These are phyloP conservation scores for Houttuynia cordata DNA, from an alignment of 164 flowering plant genomes.

Conservation along the genomic window DNA sequence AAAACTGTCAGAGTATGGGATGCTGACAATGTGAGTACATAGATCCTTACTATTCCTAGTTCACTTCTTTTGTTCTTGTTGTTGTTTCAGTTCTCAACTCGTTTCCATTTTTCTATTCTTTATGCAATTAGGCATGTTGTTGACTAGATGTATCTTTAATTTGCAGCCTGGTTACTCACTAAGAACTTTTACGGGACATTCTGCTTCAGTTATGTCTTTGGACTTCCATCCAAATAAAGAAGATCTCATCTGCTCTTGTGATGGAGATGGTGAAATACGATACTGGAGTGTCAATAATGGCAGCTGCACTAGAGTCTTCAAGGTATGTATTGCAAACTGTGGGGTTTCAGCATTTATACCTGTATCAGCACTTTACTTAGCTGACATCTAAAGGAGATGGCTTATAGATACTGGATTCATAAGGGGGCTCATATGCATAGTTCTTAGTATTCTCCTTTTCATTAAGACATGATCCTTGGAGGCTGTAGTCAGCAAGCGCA, in stretches of 20 bases:
- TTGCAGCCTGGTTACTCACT: slow-evolving; percentile 64
- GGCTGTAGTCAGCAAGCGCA: too few species aligned
- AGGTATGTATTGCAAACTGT: slow-evolving; percentile 25
- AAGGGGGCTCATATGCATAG: too few species aligned
- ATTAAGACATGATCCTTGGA: too few species aligned
- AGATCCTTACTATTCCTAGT: background rate
- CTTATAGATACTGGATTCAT: too few species aligned
- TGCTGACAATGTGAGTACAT: slow-evolving; percentile 56
- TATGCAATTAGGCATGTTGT: background rate
- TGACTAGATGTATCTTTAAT: background rate
- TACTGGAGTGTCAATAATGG: slow-evolving; percentile 79
- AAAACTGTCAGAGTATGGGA: slow-evolving; percentile 83
- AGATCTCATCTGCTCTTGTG: slow-evolving; percentile 72
- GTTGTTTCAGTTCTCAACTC: background rate
- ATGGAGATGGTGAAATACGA: slow-evolving; percentile 57
- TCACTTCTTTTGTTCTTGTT: background rate
- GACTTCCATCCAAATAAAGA: slow-evolving; percentile 77
- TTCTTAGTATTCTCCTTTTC: too few species aligned
- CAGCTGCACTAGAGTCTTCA: slow-evolving; percentile 43
- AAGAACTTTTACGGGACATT: slow-evolving; percentile 65
- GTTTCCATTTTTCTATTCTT: background rate
- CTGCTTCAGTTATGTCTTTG: slow-evolving; percentile 49
- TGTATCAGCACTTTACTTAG: too few species aligned
- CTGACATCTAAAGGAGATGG: too few species aligned
- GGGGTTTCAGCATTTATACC: background rate